Conservation (phyloP, 148 eudicot genomes). For the Rhododendron vialii region DNA sequence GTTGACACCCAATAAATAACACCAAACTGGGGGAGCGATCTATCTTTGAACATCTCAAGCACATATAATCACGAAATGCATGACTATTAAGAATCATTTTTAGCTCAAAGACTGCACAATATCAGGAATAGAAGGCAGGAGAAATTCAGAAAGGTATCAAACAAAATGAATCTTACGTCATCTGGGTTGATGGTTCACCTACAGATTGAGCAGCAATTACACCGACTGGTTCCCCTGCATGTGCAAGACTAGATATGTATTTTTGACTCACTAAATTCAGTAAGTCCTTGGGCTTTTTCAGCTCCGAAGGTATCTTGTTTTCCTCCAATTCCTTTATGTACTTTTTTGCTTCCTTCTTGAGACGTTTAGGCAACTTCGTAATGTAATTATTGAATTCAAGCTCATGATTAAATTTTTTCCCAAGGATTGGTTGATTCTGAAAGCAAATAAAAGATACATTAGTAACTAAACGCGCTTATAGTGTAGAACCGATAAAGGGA, state of each 20-base stretch:
- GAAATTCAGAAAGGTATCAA: neutral
- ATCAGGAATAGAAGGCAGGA: neutral
- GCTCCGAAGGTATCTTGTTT: neutral
- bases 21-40: neutral
- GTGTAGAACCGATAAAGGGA: neutral
- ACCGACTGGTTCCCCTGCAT: conserved; percentile 96
- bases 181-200: conserved; percentile 98
- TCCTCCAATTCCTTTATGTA: conserved; percentile 21
- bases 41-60: neutral
- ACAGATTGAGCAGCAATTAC: conserved; percentile 94
- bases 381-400: conserved; percentile 56
- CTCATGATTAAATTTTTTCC: conserved; percentile 47
- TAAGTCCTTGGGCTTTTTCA: conserved; percentile 40
- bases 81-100: neutral
- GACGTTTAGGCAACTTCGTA: conserved; percentile 55
- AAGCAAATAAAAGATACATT: conserved; percentile 7
- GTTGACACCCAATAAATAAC: neutral
- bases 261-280: conserved; percentile 66
- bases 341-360: conserved; percentile 40
- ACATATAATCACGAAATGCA: neutral
- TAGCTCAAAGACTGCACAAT: neutral
- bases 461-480: neutral
- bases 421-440: conserved; percentile 64
- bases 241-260: conserved; percentile 79
- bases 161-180: conserved; percentile 66